phyloP scores from a whole-genome alignment of 805 yeast species.

The Cyberlindnera xishuangbannaensis region DNA sequence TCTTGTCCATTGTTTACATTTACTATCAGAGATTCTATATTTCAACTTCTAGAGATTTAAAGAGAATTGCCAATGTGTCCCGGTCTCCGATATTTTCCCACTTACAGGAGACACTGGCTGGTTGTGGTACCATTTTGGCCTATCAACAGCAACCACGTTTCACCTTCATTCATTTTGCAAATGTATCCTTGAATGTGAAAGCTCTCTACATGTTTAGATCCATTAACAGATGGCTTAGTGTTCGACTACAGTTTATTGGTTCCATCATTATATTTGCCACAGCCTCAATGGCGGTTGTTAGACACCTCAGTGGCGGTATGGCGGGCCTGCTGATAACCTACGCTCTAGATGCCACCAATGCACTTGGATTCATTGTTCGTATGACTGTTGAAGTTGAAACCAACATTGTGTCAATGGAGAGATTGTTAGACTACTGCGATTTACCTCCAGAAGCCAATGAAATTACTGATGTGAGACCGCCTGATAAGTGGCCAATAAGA shows the following conservation, averaged over 20 bases:
- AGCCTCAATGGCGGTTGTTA: slow-evolving; percentile 58
- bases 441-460: slow-evolving; percentile 82
- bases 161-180: slow-evolving; percentile 48
- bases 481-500: slow-evolving; percentile 61
- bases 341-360: slow-evolving; percentile 87
- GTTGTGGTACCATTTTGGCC: slow-evolving; percentile 60
- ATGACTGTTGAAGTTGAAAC: slow-evolving; percentile 99
- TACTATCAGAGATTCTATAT: slow-evolving; percentile 74
- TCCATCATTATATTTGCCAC: slow-evolving; percentile 48
- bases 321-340: slow-evolving; percentile 93
- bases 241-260: slow-evolving; percentile 57
- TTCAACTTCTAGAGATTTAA: slow-evolving; percentile 73
- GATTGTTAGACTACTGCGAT: slow-evolving; percentile 80
- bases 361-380: slow-evolving; percentile 95
- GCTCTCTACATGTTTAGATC: slow-evolving; percentile 60
- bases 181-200: slow-evolving; percentile 76
- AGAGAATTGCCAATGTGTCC: slow-evolving; percentile 75
- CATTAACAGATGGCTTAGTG: slow-evolving; percentile 64
- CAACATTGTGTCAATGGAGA: slow-evolving; percentile 93
- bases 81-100: slow-evolving; percentile 82
- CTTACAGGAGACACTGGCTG: slow-evolving; percentile 75
- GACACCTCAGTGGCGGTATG: slow-evolving; percentile 88
- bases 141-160: slow-evolving; percentile 61
- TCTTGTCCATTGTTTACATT: slow-evolving; percentile 48
- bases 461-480: slow-evolving; percentile 62